These are phyloP conservation scores for Pythium aphanidermatum DNA, from an alignment of 352 stramenopile species.

Conservation along the genomic window DNA sequence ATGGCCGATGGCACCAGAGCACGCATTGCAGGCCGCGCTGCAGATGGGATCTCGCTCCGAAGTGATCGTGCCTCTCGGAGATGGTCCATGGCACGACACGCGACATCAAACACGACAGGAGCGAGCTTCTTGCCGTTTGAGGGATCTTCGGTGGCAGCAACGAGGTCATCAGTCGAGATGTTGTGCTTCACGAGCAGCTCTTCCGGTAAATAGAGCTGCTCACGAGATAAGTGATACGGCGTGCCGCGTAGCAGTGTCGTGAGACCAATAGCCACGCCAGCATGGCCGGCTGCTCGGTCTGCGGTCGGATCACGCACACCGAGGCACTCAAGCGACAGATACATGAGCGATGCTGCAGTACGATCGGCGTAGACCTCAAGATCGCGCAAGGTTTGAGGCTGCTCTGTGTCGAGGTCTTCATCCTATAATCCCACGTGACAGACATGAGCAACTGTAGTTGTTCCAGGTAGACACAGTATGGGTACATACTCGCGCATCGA, in stretches of 20 bases:
- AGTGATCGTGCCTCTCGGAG: conserved; percentile 64
- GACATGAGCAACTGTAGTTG: neutral
- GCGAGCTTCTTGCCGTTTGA: conserved; percentile 59
- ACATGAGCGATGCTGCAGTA: conserved; percentile 86
- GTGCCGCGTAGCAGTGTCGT: conserved; percentile 79
- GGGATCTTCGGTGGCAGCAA: conserved; percentile 49
- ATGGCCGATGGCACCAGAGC: conserved; percentile 54
- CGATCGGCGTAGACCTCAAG: conserved; percentile 85
- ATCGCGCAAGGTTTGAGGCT: conserved; percentile 59
- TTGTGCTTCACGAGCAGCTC: conserved; percentile 76
- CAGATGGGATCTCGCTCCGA: conserved; percentile 37
- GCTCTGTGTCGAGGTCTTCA: conserved; percentile 78
- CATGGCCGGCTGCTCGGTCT: conserved; percentile 78
- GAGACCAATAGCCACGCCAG: conserved; percentile 81
- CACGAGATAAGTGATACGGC: conserved; percentile 49
- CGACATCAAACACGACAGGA: conserved; percentile 86
- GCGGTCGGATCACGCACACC: conserved; percentile 64
- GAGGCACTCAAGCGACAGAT: conserved; percentile 85
- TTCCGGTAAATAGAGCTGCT: conserved; percentile 77
- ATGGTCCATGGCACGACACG: conserved; percentile 77
- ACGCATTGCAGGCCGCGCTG: conserved; percentile 59
- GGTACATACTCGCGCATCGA: conserved; percentile 69
- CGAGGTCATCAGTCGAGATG: conserved; percentile 46
- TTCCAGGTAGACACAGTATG: neutral
- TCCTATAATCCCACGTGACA: conserved; percentile 48